Conservation (phyloP, 805 yeast genomes). For the Naumovozyma castellii region DNA sequence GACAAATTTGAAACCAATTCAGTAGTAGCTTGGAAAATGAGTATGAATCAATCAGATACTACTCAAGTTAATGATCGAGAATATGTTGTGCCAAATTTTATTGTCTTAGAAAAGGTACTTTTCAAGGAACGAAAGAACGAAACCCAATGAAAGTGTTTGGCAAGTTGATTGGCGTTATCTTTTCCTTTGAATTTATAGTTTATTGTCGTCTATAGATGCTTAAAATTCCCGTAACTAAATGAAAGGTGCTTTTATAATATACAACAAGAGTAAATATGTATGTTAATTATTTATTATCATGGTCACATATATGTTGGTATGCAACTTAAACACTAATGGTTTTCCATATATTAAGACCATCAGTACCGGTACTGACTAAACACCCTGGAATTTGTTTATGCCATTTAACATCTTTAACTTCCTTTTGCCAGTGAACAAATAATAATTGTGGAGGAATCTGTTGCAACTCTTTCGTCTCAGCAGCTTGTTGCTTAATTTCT, state of each 20-base stretch:
- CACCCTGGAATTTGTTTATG: conserved; percentile 95
- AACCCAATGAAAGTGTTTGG: too few relatives aligned
- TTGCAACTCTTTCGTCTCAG: conserved; percentile 67
- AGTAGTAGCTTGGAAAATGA: conserved; percentile 12
- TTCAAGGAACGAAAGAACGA: conserved; percentile 1
- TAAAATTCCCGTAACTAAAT: background rate
- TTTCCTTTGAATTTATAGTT: background rate
- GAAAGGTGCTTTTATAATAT: background rate
- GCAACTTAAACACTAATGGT: conserved; percentile 77
- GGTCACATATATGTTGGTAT: too few relatives aligned
- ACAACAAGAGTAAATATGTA: too few relatives aligned
- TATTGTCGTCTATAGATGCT: background rate
- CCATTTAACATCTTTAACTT: conserved; percentile 97
- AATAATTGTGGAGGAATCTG: conserved; percentile 92
- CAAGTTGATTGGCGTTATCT: background rate
- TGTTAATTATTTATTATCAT: too few relatives aligned
- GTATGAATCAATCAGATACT: conserved; percentile 11
- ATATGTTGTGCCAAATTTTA: conserved; percentile 20
- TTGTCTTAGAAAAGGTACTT: conserved; percentile 10
- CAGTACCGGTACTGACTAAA: conserved; percentile 88
- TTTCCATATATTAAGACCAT: conserved; percentile 92
- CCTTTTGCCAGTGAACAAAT: conserved; percentile 97
- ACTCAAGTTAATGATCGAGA: conserved; percentile 14
- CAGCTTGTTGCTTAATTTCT: conserved; percentile 78
- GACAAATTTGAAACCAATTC: conserved; percentile 24